These are phyloP conservation scores for Candida jianshihensis DNA, from an alignment of 805 yeast genomes.

Conservation along the genomic window DNA sequence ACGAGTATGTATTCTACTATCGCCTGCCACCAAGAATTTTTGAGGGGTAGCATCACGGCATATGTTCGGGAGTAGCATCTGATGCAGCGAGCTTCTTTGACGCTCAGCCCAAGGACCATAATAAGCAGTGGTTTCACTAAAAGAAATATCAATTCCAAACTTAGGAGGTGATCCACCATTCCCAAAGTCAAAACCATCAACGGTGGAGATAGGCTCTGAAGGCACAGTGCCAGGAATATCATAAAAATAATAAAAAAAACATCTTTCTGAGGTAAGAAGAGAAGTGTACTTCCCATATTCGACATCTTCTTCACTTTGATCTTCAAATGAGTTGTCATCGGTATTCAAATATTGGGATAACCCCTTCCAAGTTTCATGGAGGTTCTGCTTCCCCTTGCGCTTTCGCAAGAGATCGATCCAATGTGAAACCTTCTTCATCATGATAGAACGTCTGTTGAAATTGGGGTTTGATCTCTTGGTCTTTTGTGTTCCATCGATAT, in stretches of 20 bases:
- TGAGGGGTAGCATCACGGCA: slow-evolving; percentile 48
- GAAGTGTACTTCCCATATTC: slow-evolving; percentile 83
- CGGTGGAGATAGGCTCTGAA: slow-evolving; percentile 23
- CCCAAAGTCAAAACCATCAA: slow-evolving; percentile 48
- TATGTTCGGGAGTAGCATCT: slow-evolving; percentile 59
- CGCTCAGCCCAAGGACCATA: slow-evolving; percentile 97
- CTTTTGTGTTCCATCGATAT: slow-evolving; percentile 6
- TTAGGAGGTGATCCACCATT: slow-evolving; percentile 53
- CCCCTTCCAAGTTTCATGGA: slow-evolving; percentile 59
- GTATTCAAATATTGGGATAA: slow-evolving; percentile 56
- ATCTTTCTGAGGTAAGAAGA: slow-evolving; percentile 52
- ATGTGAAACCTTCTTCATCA: slow-evolving; percentile 2
- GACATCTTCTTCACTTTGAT: slow-evolving; percentile 32
- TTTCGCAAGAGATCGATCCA: slow-evolving; percentile 1
- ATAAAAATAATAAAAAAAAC: slow-evolving; percentile 52
- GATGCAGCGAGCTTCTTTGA: slow-evolving; percentile 61
- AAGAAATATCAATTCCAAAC: slow-evolving; percentile 51
- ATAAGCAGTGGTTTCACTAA: slow-evolving; percentile 58
- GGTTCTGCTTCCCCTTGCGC: not conserved
- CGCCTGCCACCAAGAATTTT: slow-evolving; percentile 39
- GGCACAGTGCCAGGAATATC: slow-evolving; percentile 70
- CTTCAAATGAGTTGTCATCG: slow-evolving; percentile 26
- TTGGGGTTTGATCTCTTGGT: not conserved
- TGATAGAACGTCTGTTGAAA: slow-evolving; percentile 1
- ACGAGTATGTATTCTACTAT: slow-evolving; percentile 46